phyloP scores from a whole-genome alignment of 208 protist genomes.

The Trypanosoma scelopori region DNA sequence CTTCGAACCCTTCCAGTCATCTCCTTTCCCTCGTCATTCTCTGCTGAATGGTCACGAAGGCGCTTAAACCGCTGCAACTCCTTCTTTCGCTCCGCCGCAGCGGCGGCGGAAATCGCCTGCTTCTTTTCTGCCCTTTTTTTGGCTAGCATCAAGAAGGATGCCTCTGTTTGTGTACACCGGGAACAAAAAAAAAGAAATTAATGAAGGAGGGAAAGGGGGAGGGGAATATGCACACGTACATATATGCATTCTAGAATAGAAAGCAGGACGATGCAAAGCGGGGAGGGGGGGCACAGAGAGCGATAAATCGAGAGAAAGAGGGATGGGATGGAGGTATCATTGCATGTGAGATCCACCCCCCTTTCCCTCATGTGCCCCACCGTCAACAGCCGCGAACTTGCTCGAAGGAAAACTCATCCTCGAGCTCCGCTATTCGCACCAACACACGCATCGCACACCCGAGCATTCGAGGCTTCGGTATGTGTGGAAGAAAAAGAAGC shows the following conservation, averaged over 20 bases:
- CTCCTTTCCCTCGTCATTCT: background rate
- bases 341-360: background rate
- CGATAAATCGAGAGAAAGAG: background rate
- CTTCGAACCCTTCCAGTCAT: constrained; percentile 1
- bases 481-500: constrained; percentile 46
- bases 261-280: constrained; percentile 4
- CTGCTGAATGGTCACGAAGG: background rate
- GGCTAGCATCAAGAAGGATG: constrained; percentile 46
- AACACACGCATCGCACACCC: constrained; percentile 55
- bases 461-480: constrained; percentile 46
- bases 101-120: constrained; percentile 43
- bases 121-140: constrained; percentile 64
- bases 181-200: constrained; percentile 25
- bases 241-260: constrained; percentile 5
- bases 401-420: constrained; percentile 30
- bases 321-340: background rate
- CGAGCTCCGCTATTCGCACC: constrained; percentile 22
- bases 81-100: constrained; percentile 38
- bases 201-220: constrained; percentile 15
- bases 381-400: constrained; percentile 4
- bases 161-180: background rate
- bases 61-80: constrained; percentile 25
- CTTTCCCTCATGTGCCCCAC: background rate
- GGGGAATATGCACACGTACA: constrained; percentile 13
- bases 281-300: background rate